Base-by-base conservation (phyloP, 257 asterid species). In the Forsythia viridissima region DNA sequence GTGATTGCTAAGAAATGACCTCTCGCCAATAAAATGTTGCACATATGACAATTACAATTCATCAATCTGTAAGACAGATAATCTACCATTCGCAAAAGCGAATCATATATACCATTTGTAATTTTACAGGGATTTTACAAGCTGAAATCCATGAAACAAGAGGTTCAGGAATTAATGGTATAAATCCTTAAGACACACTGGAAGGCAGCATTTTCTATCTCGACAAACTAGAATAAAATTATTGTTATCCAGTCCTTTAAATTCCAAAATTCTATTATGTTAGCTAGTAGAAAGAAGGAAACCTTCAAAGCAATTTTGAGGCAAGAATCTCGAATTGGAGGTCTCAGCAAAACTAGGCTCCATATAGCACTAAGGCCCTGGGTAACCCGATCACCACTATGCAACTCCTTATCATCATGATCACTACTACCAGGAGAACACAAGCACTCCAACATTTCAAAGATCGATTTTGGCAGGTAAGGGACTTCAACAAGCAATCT, bases 341-440 rank as follows among this genome's bases (percentile, higher is more conserved):
- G 99, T 85, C 99, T 89, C 89, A 87, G 84, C 88, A 89, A 84
- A 86, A 93, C 92, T 84, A 96, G 88, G 89, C 91, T 91, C 99
- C 99, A 96, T 34, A 92, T 91, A 71, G 91, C 85, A 81, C 97
- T 90, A 78, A 96, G 97, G 75, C 99, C 99, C 88, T 96, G 99
- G 76, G 96, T 92, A 71, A 96, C 97, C 77, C 99, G 92, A 85
- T 93, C 99, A 24, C 91, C 96, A 88, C 89, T 90, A 59, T 85
- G 92, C 82, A 91, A 55, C 84, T 89, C 97, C 85, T 87, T 92
- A 66, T 89, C 97, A 72, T 86, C 93, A 80, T 76, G 88, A 76
- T 82, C 88, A 78, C 88, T 80, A 72, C 83, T 73, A 80, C 96
- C 93, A 83, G 99, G 98, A 81, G 87, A 92, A 78, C 99, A 93